Evolutionary conservation across 2,329 filamentous ascomycete species (phyloP), one percentile per base, ranked within the genome.

Genomic region (Aspergillus fructus): DNA sequence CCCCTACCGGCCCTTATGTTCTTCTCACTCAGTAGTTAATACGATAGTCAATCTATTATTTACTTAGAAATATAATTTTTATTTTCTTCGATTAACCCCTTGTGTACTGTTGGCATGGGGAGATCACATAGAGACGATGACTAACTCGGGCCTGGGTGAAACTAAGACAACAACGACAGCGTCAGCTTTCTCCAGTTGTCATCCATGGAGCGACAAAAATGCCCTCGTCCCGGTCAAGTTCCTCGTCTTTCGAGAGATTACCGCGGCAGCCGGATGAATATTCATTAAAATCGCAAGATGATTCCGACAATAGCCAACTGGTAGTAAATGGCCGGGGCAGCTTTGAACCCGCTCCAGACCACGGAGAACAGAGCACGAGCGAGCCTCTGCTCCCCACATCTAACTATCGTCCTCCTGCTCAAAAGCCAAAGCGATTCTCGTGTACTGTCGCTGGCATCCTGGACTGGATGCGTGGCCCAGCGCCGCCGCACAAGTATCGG

Each of bases 401-500:
- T 37, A 56, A 42, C 4, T 43, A 24, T 11, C 53, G 27, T 15
- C 55, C 43, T 15, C 55, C 43, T 30, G 24, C 15, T 12, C 50
- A 53, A 42, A 15, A 49, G 11, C 39, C 49, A 11, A 49, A 41
- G 47, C 56, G 59, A 51, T 68, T 67, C 48, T 66, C 66, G 23
- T 71, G 65, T 55, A 62, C 63, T 7, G 11, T 64, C n/a, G 46
- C 65, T 1, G 65, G 64, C 12, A 65, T 71, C 21, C 45, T 41
- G 15, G 27, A 61, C 4, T 73, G 72, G 68, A 58, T 71, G 33
- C 62, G 66, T 17, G 72, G 72, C 0, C 73, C 72, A 12, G 58
- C 63, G 17, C 67, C 66, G 49, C 70, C 72, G 19, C 67, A 64
- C 37, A 67, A 68, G 30, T 72, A 74, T 55, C 67, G 65, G 23